A percentile compares a stretch with the other conserved stretches of the same genome.
These are phyloP conservation scores for Amanita brunnescens DNA, from an alignment of 768 basidiomycete genomes.

Conservation along the genomic window DNA sequence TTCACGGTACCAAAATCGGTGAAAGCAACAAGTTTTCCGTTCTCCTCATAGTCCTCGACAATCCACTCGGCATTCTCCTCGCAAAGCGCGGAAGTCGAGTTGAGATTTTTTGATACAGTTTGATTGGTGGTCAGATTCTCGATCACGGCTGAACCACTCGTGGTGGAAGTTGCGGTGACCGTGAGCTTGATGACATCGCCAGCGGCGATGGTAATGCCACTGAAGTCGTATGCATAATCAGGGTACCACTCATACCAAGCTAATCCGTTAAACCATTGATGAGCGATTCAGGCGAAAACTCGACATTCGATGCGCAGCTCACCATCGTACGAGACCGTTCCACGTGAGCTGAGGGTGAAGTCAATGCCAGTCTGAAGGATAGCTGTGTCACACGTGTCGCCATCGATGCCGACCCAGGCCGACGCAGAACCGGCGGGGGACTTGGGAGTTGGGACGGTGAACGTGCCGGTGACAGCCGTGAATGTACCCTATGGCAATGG, in stretches of 20 bases:
- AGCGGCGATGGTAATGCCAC: background rate
- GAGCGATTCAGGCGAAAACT: background rate
- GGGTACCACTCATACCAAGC: slow-evolving; percentile 1
- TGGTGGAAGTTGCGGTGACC: background rate
- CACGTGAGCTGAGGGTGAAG: background rate
- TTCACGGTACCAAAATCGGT: background rate
- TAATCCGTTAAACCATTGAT: background rate
- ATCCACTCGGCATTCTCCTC: background rate
- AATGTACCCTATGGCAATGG: background rate
- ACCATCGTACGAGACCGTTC: too few species aligned
- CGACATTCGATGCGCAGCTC: background rate
- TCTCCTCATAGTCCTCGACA: background rate
- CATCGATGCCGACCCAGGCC: background rate
- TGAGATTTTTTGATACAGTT: background rate
- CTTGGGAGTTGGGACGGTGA: background rate
- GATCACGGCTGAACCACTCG: background rate
- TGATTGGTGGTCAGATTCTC: background rate
- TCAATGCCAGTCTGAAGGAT: background rate
- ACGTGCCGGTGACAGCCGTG: background rate
- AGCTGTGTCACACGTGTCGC: background rate
- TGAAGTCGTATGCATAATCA: background rate
- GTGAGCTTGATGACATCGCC: background rate
- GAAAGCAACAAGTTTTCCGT: background rate
- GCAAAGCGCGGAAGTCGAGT: background rate
- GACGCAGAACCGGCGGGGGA: background rate